Percentiles rank a stretch among this genome's conserved stretches.
Conservation (phyloP, 805 yeast genomes). For the Spencermartinsiella europaea region DNA sequence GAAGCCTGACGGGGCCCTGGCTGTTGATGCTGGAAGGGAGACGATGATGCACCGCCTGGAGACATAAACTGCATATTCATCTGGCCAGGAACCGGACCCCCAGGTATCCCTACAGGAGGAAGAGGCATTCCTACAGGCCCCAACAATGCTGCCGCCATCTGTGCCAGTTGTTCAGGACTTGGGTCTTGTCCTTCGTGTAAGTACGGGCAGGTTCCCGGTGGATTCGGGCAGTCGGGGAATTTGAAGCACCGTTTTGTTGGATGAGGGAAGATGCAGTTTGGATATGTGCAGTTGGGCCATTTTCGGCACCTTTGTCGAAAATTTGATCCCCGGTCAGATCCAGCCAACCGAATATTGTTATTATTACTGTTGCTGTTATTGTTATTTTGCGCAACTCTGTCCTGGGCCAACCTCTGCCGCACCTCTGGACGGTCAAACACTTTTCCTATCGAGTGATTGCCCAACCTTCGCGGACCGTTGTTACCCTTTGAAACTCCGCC, state of each 20-base stretch:
- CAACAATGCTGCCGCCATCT: neutral
- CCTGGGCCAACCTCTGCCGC: neutral
- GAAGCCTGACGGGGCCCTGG: conserved; percentile 37
- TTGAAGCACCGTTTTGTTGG: conserved; percentile 72
- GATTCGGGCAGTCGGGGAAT: conserved; percentile 72
- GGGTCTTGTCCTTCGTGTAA: conserved; percentile 80
- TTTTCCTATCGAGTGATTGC: conserved; percentile 1
- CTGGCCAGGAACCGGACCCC: conserved; percentile 9
- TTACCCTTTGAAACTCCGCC: neutral
- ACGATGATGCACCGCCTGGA: neutral
- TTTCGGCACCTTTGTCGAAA: conserved; percentile 27
- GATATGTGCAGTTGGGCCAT: conserved; percentile 33
- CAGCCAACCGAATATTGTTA: neutral
- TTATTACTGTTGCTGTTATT: neutral
- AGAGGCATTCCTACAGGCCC: neutral
- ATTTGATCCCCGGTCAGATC: neutral
- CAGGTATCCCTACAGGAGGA: conserved; percentile 5
- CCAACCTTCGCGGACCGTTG: conserved; percentile 2
- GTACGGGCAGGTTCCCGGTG: conserved; percentile 76
- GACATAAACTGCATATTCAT: conserved; percentile 4
- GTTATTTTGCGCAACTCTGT: neutral
- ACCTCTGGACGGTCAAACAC: conserved; percentile 1
- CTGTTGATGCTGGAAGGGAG: neutral
- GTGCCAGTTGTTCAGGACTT: neutral
- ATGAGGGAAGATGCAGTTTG: conserved; percentile 65